Percentiles rank a stretch among this genome's conserved stretches.
These are phyloP conservation scores for Aegilops tauschii DNA, from an alignment of 176 grass and related monocot genomes.

Conservation along the genomic window DNA sequence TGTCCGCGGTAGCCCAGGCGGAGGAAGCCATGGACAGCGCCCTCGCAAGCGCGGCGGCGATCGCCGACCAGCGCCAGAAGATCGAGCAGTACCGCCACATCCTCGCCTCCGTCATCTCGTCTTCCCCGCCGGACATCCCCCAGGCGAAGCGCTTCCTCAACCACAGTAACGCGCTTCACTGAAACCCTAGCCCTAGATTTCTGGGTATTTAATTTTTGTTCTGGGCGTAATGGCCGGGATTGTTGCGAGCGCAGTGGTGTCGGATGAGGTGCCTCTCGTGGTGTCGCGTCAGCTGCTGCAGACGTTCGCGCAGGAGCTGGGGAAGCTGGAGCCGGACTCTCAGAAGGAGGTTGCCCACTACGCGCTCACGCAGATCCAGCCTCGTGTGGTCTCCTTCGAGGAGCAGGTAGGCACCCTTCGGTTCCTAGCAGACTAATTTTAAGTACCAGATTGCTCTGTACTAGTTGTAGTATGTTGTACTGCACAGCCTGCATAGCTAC, in stretches of 20 bases:
- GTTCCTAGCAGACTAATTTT: not conserved
- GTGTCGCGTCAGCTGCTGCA: slow-evolving; percentile 95
- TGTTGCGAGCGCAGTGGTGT: slow-evolving; percentile 63
- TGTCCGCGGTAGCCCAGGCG: not conserved
- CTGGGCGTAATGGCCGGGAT: not conserved
- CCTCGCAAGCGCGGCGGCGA: slow-evolving; percentile 69
- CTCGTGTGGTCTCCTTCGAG: slow-evolving; percentile 93
- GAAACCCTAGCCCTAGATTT: not conserved
- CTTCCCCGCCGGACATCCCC: slow-evolving; percentile 67
- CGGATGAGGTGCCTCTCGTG: slow-evolving; percentile 91
- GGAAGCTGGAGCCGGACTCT: slow-evolving; percentile 71
- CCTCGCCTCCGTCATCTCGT: slow-evolving; percentile 86
- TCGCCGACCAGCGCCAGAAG: slow-evolving; percentile 90
- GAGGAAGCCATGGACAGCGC: slow-evolving; percentile 59
- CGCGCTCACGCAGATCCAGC: slow-evolving; percentile 92
- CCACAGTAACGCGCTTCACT: slow-evolving; percentile 61
- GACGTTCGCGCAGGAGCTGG: slow-evolving; percentile 90
- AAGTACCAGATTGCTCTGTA: not conserved
- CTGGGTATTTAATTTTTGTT: not conserved
- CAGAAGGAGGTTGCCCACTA: slow-evolving; percentile 96
- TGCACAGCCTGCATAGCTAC: not conserved
- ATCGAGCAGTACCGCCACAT: slow-evolving; percentile 96
- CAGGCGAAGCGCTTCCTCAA: slow-evolving; percentile 94
- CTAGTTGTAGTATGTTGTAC: not conserved
- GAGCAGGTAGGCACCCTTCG: slow-evolving; percentile 65